phyloP scores from a whole-genome alignment of 192 early-diverging fungal species.

The Lobulomyces angularis region DNA sequence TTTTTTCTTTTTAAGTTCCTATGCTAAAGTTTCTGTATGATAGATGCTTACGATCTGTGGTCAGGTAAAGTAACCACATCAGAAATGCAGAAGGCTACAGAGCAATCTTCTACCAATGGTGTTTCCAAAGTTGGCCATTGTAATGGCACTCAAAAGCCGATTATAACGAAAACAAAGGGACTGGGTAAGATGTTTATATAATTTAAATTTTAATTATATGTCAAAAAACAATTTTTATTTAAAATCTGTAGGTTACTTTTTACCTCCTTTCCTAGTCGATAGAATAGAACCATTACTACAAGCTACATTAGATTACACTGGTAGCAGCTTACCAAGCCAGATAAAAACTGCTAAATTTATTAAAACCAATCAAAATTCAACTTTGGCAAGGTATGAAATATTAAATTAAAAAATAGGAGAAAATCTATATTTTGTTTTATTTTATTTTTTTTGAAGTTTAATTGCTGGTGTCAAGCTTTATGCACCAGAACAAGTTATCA shows the following conservation, averaged over 20 bases:
- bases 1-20: slow-evolving; percentile 6
- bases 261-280: slow-evolving; percentile 26
- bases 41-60: slow-evolving; percentile 38
- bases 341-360: neutral
- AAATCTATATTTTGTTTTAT: neutral
- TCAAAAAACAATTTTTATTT: slow-evolving; percentile 21
- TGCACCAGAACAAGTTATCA: slow-evolving; percentile 24
- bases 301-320: slow-evolving; percentile 11
- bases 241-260: slow-evolving; percentile 15
- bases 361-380: neutral
- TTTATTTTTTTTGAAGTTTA: neutral
- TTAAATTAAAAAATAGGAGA: neutral
- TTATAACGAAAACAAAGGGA: too few species aligned
- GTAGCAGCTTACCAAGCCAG: neutral
- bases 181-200: too few species aligned
- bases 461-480: slow-evolving; percentile 23
- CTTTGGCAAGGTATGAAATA: too few species aligned
- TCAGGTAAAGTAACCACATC: slow-evolving; percentile 23
- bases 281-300: slow-evolving; percentile 27
- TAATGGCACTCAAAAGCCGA: too few species aligned
- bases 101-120: slow-evolving; percentile 23
- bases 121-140: slow-evolving; percentile 11
- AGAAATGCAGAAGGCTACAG: slow-evolving; percentile 15
- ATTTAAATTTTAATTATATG: too few species aligned
- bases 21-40: slow-evolving; percentile 29